phyloP scores from a whole-genome alignment of 1,284 basidiomycete species.

The Fomitopsis pinicola region DNA sequence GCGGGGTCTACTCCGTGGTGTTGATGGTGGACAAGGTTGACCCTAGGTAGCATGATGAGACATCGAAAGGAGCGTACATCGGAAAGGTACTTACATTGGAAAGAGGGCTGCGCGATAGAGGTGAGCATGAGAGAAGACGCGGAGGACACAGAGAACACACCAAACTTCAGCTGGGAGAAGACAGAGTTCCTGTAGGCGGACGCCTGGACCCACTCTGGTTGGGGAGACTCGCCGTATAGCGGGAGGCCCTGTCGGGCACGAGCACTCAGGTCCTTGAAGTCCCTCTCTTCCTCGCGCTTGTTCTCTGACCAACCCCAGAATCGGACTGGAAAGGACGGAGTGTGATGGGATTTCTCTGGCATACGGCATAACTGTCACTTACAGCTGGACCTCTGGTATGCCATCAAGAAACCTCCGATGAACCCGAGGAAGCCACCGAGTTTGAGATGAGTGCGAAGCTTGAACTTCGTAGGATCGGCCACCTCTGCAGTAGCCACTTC shows the following conservation, averaged over 20 bases:
- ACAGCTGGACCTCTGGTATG: conserved; percentile 90
- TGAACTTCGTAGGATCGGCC: conserved; percentile 38
- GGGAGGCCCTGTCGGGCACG: conserved; percentile 73
- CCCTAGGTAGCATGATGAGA: conserved; percentile 47
- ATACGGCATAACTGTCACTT: conserved; percentile 28
- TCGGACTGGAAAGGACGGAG: conserved; percentile 57
- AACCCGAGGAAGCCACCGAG: conserved; percentile 60
- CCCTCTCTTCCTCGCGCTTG: conserved; percentile 72
- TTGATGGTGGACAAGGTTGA: conserved; percentile 90
- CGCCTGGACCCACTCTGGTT: conserved; percentile 86
- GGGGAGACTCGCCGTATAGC: conserved; percentile 78
- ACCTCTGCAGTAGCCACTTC: conserved; percentile 33
- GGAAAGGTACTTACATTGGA: conserved; percentile 50
- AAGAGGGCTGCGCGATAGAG: conserved; percentile 46
- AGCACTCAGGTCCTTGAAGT: conserved; percentile 73
- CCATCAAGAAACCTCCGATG: conserved; percentile 88
- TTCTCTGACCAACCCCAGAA: conserved; percentile 99
- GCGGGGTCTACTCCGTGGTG: conserved; percentile 82
- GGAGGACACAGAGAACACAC: conserved; percentile 46
- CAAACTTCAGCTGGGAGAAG: conserved; percentile 90
- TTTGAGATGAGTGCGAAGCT: conserved; percentile 38
- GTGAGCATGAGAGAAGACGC: conserved; percentile 4
- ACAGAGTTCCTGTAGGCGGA: conserved; percentile 88
- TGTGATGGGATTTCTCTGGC: no score
- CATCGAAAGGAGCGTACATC: neutral